A percentile compares a stretch with the other conserved stretches of the same genome.
phyloP scores from a whole-genome alignment of 345 rosid genomes.

The Citrus trifoliata region DNA sequence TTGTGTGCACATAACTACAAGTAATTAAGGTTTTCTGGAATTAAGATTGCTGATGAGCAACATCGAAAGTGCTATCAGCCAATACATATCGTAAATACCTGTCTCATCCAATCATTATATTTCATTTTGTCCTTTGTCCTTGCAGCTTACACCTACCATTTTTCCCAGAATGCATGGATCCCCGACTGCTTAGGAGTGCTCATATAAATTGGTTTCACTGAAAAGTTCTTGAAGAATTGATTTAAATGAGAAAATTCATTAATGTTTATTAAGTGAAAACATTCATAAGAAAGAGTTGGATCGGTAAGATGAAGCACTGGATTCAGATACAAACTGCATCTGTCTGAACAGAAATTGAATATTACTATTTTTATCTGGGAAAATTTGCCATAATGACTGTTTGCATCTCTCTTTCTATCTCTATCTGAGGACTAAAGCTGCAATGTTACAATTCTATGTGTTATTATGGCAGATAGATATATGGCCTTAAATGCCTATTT shows the following conservation, averaged over 20 bases:
- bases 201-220: not conserved
- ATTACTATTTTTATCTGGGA: not conserved
- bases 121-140: not conserved
- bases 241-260: not conserved
- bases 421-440: not conserved
- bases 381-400: not conserved
- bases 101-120: slow-evolving; percentile 6
- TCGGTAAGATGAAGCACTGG: not conserved
- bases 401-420: not conserved
- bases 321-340: not conserved
- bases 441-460: not conserved
- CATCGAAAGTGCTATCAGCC: not conserved
- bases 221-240: not conserved
- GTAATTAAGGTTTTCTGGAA: not conserved
- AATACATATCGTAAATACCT: not conserved
- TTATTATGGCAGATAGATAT: not conserved
- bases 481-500: not conserved
- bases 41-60: not conserved
- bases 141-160: not conserved
- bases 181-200: not conserved
- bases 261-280: not conserved
- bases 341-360: not conserved
- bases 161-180: not conserved
- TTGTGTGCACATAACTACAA: not conserved
- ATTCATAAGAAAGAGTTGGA: not conserved